phyloP scores from a whole-genome alignment of 345 rosid species.

The Cardiospermum halicacabum region DNA sequence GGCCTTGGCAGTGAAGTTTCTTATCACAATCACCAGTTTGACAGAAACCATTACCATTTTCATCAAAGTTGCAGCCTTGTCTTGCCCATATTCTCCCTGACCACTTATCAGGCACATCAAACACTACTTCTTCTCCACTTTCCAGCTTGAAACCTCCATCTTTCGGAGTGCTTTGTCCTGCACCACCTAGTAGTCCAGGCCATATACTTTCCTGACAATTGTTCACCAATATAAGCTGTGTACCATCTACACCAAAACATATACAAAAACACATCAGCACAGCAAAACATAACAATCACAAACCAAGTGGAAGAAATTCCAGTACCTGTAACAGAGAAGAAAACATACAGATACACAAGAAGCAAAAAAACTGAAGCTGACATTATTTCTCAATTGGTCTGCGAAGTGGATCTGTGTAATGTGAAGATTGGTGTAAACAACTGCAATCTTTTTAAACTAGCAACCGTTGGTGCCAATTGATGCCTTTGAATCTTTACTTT shows the following conservation, averaged over 20 bases:
- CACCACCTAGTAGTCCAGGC: slow-evolving; percentile 80
- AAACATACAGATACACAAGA: slow-evolving; percentile 25
- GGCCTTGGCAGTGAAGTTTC: slow-evolving; percentile 54
- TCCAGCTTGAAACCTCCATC: slow-evolving; percentile 66
- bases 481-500: slow-evolving; percentile 29
- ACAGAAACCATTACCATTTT: slow-evolving; percentile 62
- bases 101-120: slow-evolving; percentile 76
- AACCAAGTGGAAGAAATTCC: neutral
- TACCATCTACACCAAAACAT: slow-evolving; percentile 41
- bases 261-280: neutral
- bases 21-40: slow-evolving; percentile 69
- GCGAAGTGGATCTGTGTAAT: slow-evolving; percentile 3
- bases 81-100: slow-evolving; percentile 84
- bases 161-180: slow-evolving; percentile 50
- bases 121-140: slow-evolving; percentile 57
- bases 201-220: slow-evolving; percentile 76
- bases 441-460: slow-evolving; percentile 14
- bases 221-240: slow-evolving; percentile 71
- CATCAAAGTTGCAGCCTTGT: slow-evolving; percentile 69
- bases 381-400: slow-evolving; percentile 24
- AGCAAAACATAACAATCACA: neutral
- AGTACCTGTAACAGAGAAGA: slow-evolving; percentile 29
- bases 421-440: slow-evolving; percentile 3
- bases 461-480: slow-evolving; percentile 5
- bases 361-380: slow-evolving; percentile 16